Conservation (phyloP, 805 yeast species). For the Ascoidea rubescens region DNA sequence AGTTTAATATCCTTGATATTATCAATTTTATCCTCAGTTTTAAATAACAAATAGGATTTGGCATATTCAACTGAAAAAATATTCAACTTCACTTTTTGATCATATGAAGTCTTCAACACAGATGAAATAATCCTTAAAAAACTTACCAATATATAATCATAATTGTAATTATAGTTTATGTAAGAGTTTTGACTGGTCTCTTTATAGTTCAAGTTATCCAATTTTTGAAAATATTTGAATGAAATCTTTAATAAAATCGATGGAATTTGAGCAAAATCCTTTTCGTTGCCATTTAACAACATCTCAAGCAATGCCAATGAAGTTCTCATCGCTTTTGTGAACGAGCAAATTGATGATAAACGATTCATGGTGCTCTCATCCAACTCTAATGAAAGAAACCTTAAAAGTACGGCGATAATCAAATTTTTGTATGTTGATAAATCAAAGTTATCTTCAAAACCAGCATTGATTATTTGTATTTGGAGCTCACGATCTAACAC, state of each 20-base stretch:
- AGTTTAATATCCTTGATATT: no score
- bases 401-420: constrained; percentile 28
- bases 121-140: neutral
- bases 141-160: neutral
- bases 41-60: neutral
- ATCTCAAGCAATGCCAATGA: constrained; percentile 30
- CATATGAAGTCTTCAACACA: neutral
- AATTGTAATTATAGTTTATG: no score
- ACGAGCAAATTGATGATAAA: constrained; percentile 15
- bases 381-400: constrained; percentile 25
- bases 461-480: constrained; percentile 18
- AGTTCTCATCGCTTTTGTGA: constrained; percentile 24
- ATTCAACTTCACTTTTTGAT: neutral
- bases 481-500: constrained; percentile 27
- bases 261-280: constrained; percentile 32
- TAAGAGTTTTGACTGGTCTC: neutral
- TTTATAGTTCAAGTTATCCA: neutral
- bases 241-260: constrained; percentile 25
- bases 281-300: constrained; percentile 44
- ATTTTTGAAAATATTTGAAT: constrained; percentile 1
- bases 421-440: constrained; percentile 50
- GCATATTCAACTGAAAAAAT: neutral
- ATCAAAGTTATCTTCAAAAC: constrained; percentile 21
- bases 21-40: neutral
- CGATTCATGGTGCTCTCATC: constrained; percentile 15